Conservation (phyloP, 768 basidiomycete genomes). For the Mycena crocata region DNA sequence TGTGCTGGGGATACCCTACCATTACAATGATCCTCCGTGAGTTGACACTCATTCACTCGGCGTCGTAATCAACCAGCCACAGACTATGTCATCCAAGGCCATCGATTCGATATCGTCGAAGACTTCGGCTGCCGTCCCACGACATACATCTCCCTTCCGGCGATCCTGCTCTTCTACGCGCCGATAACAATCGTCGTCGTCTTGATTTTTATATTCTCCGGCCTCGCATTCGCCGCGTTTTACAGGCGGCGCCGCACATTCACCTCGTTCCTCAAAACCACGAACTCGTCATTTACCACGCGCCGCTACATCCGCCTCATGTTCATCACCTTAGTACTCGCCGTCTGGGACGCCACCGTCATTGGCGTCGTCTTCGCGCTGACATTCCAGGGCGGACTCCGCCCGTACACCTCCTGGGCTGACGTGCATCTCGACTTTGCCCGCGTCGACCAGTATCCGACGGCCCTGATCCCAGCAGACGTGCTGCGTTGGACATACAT, state of each 20-base stretch:
- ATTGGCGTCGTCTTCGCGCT: background rate
- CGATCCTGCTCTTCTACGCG: background rate
- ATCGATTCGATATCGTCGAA: slow-evolving; percentile 61
- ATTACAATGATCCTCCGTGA: slow-evolving; percentile 56
- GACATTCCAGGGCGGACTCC: background rate
- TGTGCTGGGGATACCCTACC: slow-evolving; percentile 55
- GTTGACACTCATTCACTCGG: slow-evolving; percentile 33
- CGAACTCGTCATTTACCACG: background rate
- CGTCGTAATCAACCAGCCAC: background rate
- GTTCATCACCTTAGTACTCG: background rate
- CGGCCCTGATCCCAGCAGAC: background rate
- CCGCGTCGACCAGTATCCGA: background rate
- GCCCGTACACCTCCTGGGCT: slow-evolving; percentile 7
- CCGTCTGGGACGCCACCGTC: slow-evolving; percentile 4
- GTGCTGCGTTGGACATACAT: background rate
- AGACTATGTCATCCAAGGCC: slow-evolving; percentile 65
- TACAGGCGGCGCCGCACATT: background rate
- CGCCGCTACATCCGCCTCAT: slow-evolving; percentile 12
- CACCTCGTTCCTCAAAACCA: background rate
- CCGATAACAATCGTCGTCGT: background rate
- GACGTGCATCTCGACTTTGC: slow-evolving; percentile 9
- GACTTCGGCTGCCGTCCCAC: slow-evolving; percentile 59
- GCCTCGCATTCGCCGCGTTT: slow-evolving; percentile 5
- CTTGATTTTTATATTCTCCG: background rate
- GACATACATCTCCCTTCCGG: slow-evolving; percentile 45